Base-by-base conservation (phyloP, 163 green algal genomes). In the Picocystis sp. region DNA sequence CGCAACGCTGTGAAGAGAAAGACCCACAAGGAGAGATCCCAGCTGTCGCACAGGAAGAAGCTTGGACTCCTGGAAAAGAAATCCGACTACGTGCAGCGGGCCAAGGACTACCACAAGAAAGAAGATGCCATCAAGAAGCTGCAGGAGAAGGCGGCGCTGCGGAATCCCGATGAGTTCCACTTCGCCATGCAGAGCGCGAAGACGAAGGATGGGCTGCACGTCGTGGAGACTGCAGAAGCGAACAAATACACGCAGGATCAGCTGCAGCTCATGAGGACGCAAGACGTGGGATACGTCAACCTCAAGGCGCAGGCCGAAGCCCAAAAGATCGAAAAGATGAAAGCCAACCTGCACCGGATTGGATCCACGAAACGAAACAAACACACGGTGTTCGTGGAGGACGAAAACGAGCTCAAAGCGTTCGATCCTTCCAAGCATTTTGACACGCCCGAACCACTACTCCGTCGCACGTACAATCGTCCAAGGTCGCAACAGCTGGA, bases 81-180 rank as follows among this genome's bases (percentile, higher is more conserved):
- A 46, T 95, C 95, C 62, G 89, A 98, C 64, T 98, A 97, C 58
- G 50, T 85, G 35, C 62, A 86, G 49, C 84, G 89, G 47, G 89
- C 89, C 2, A 65, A 71, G 11, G 83, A 98, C 57, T 96, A 87
- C 52, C 87, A 98, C 61, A 78, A 76, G 48, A 97, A 98, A 67
- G 78, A 96, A 53, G 69, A 81, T 15, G 66, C 76, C 10, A 72
- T 95, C 56, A 80, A 83, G 75, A 47, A 57, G 17, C 70, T 93
- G 38, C 70, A 73, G 23, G 61, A 63, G 22, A 98, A 98, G 63
- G 89, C 89, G 15, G 86, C 93, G 60, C 66, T 92, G 60, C 77
- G 82, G 52, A 98, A 98, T 66, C 86, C 86, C 3, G 89, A 98
- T 79, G 89, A 98, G 72, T 98, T 96, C 61, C 95, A 97, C 65